A percentile compares a stretch with the other conserved stretches of the same genome.
Conservation (phyloP, 169 alveolate genomes). For the Toxoplasma gondii region DNA sequence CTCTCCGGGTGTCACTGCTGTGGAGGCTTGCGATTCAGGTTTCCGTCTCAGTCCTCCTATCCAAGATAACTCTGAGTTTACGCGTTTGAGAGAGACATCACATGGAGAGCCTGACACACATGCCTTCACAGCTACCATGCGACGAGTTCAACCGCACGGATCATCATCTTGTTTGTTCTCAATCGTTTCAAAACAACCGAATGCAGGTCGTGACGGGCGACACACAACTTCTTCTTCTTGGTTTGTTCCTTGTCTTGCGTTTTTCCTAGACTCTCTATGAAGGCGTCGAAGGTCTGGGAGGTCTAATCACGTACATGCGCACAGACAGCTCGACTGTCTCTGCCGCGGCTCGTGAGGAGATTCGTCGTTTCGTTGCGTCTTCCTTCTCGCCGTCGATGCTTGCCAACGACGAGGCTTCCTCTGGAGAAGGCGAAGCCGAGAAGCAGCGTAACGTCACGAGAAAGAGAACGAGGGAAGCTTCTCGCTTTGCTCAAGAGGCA, state of each 20-base stretch:
- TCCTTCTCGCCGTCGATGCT: neutral
- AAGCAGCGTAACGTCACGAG: neutral
- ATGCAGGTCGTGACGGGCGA: too few relatives aligned
- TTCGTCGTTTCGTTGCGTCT: neutral
- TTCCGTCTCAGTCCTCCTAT: too few relatives aligned
- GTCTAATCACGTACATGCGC: neutral
- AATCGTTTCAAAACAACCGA: too few relatives aligned
- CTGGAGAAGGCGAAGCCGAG: neutral
- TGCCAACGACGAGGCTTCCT: neutral
- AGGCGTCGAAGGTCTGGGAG: neutral
- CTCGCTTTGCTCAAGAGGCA: neutral
- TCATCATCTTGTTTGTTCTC: too few relatives aligned
- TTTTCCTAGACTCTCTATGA: neutral
- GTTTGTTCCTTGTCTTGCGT: neutral
- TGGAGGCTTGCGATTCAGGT: too few relatives aligned
- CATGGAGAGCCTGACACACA: too few relatives aligned
- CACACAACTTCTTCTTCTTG: neutral
- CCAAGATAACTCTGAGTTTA: too few relatives aligned
- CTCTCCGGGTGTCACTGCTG: too few relatives aligned
- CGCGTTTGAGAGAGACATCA: too few relatives aligned
- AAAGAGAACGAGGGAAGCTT: neutral
- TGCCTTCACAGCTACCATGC: too few relatives aligned
- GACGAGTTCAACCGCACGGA: too few relatives aligned
- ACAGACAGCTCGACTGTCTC: neutral
- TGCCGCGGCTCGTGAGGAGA: neutral